Evolutionary conservation across 2,329 filamentous ascomycete species (phyloP).

Genomic region (Karstenula rhodostoma): DNA sequence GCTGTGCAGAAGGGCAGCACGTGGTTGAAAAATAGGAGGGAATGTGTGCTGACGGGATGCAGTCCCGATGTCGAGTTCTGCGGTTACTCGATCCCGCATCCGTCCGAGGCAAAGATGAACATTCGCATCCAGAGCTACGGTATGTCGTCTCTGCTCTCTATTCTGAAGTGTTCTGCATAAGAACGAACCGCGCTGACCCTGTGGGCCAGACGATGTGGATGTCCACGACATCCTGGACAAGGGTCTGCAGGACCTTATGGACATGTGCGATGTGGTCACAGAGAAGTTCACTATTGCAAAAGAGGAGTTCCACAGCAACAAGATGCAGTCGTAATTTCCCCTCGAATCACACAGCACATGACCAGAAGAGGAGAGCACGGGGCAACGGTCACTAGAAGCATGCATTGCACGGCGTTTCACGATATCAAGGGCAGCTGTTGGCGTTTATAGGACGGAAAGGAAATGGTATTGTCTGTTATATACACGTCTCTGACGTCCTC

Average conservation of each 20-base stretch:
- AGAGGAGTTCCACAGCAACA: slow-evolving; percentile 63
- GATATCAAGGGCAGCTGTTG: slow-evolving; percentile 25
- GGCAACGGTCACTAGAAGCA: background rate
- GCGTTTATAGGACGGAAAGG: slow-evolving; percentile 37
- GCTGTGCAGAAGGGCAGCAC: background rate
- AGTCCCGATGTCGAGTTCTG: slow-evolving; percentile 98
- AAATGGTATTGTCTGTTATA: slow-evolving; percentile 49
- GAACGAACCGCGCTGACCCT: slow-evolving; percentile 13
- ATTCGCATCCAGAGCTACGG: slow-evolving; percentile 96
- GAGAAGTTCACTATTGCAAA: slow-evolving; percentile 81
- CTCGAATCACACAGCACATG: background rate
- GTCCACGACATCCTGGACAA: slow-evolving; percentile 90
- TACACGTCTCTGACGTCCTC: slow-evolving; percentile 36
- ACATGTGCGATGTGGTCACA: slow-evolving; percentile 91
- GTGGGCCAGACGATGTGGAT: slow-evolving; percentile 71
- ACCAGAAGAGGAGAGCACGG: background rate
- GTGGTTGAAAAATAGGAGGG: too few relatives aligned
- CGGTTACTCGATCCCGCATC: slow-evolving; percentile 96
- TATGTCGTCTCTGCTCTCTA: slow-evolving; percentile 50
- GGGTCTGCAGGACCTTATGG: slow-evolving; percentile 85
- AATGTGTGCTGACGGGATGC: slow-evolving; percentile 14
- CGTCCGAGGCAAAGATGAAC: slow-evolving; percentile 96
- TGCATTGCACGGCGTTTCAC: slow-evolving; percentile 46
- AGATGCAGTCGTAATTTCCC: slow-evolving; percentile 35
- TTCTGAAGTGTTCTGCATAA: too few relatives aligned